Evolutionary conservation across 2,329 filamentous ascomycete genomes (phyloP).

Genomic region (Colletotrichum acutatum): DNA sequence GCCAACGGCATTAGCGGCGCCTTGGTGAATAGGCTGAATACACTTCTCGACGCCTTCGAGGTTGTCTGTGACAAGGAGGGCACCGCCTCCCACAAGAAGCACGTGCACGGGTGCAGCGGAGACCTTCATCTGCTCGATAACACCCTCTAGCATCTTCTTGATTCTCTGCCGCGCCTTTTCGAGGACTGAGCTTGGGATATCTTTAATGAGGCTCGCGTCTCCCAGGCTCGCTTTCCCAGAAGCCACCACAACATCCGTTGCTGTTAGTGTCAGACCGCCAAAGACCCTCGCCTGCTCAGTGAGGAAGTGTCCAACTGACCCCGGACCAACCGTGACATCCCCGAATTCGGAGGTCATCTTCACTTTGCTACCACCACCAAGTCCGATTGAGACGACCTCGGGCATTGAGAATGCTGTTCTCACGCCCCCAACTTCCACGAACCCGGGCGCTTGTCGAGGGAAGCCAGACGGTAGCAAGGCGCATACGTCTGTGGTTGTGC

Average conservation of each 20-base stretch:
- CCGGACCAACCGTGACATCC: slow-evolving; percentile 61
- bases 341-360: slow-evolving; percentile 10
- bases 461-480: slow-evolving; percentile 68
- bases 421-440: slow-evolving; percentile 67
- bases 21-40: slow-evolving; percentile 62
- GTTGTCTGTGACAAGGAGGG: slow-evolving; percentile 59
- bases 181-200: slow-evolving; percentile 39
- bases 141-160: slow-evolving; percentile 58
- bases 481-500: slow-evolving; percentile 71
- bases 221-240: slow-evolving; percentile 46
- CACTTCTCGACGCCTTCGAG: slow-evolving; percentile 62
- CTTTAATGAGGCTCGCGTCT: slow-evolving; percentile 41
- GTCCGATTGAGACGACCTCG: slow-evolving; percentile 64
- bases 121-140: slow-evolving; percentile 67
- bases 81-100: slow-evolving; percentile 68
- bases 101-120: slow-evolving; percentile 62
- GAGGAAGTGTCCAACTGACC: slow-evolving; percentile 64
- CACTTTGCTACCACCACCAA: slow-evolving; percentile 63
- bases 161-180: slow-evolving; percentile 47
- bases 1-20: slow-evolving; percentile 70
- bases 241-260: slow-evolving; percentile 62
- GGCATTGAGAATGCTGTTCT: slow-evolving; percentile 69
- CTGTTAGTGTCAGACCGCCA: slow-evolving; percentile 63
- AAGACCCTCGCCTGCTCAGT: slow-evolving; percentile 60
- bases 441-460: slow-evolving; percentile 68